These are phyloP conservation scores for Phytophthora nicotianae DNA, from an alignment of 352 stramenopile genomes.

Conservation along the genomic window DNA sequence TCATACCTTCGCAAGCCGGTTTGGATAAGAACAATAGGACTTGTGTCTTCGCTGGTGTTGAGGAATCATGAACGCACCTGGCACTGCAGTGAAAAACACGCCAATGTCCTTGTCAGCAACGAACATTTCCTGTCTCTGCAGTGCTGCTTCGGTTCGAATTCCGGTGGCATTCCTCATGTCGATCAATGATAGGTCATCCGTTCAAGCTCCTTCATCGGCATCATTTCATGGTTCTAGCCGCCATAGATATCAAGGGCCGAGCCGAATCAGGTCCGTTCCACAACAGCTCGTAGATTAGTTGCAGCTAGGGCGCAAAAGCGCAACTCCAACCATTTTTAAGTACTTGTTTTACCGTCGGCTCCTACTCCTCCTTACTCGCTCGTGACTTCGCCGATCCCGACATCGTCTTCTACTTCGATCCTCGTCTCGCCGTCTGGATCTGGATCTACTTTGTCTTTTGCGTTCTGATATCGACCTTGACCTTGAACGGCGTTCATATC, in stretches of 20 bases:
- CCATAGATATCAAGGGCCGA: neutral
- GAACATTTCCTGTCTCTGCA: too few species aligned
- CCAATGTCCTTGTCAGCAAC: too few species aligned
- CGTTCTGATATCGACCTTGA: conserved; percentile 9
- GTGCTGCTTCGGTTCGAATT: too few species aligned
- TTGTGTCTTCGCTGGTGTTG: too few species aligned
- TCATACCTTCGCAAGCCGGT: too few species aligned
- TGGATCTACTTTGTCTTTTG: conserved; percentile 24
- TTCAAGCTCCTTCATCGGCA: neutral
- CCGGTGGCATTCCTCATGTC: too few species aligned
- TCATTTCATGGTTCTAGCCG: neutral
- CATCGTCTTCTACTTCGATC: conserved; percentile 28
- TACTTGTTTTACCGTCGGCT: conserved; percentile 7
- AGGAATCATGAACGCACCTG: too few species aligned
- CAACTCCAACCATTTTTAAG: neutral
- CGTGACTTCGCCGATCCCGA: conserved; percentile 5
- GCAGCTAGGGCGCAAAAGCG: too few species aligned
- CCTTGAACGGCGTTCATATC: conserved; percentile 10
- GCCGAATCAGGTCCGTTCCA: too few species aligned
- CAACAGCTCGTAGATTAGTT: neutral
- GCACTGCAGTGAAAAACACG: too few species aligned
- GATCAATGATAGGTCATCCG: too few species aligned
- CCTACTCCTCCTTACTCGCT: conserved; percentile 9
- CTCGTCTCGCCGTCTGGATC: conserved; percentile 4
- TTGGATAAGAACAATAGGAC: too few species aligned